Base-by-base conservation (phyloP, 2,329 filamentous ascomycete genomes). In the Mycosphaerella sp. region DNA sequence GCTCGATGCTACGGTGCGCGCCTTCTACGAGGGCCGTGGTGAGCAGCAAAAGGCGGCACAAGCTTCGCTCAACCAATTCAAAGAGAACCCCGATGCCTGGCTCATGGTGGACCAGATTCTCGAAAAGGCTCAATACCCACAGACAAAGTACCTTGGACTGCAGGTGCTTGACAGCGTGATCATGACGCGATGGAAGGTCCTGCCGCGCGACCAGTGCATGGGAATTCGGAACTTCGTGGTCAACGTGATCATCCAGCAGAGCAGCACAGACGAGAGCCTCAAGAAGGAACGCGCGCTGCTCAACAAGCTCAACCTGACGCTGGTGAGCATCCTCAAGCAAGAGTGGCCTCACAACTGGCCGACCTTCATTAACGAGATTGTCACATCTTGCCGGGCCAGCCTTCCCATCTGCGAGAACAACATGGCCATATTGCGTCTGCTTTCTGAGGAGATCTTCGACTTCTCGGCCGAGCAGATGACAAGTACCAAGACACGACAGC, bases 301-400 rank as follows among this genome's bases (percentile, higher is more conserved):
- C 67, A 97, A 97, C 80, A 98, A 98, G 77, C 84, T 98, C 56
- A 98, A 98, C 67, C 81, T 98, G 64, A 91, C 97, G 52, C 85
- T 98, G 58, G 89, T 98, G 63, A 96, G 90, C 52, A 91, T 98
- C 58, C 77, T 98, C 67, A 98, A 98, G 79, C 93, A 98, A 74
- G 93, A 98, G 73, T 98, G 93, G 93, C 93, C 93, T 51, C 91
- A 97, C 74, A 95, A 98, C 77, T 98, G 94, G 93, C 93, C 94
- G 9, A 95, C 89, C 16, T 98, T 98, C 73, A 97, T 98, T 79
- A 97, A 97, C 77, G 93, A 98, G 76, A 98, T 98, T 71, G 89
- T 98, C 64, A 86, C 89, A 17, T 91, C 93, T 50, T 97, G 90
- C 73, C 90, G 95, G 69, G 91, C 88, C 61, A 96, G 87, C 71